A percentile compares a stretch with the other conserved stretches of the same genome.
phyloP scores from a whole-genome alignment of 1,284 basidiomycete genomes.

The Inonotus hispidus region DNA sequence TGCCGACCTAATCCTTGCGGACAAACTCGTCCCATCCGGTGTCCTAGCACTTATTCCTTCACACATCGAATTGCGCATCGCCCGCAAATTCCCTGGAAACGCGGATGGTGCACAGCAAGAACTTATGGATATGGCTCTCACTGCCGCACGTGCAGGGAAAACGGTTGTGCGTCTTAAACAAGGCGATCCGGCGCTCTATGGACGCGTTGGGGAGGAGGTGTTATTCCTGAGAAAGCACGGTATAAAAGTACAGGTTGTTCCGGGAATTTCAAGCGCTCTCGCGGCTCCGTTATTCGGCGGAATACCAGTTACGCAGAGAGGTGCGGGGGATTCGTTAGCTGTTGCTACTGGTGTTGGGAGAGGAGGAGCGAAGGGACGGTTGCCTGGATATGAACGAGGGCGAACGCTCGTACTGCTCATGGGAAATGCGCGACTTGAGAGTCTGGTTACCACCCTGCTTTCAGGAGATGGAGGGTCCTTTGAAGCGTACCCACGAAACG shows the following conservation, averaged over 20 bases:
- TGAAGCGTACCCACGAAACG: constrained; percentile 63
- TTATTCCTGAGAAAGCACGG: constrained; percentile 85
- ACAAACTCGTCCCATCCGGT: constrained; percentile 93
- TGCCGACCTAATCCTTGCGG: constrained; percentile 86
- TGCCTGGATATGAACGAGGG: constrained; percentile 83
- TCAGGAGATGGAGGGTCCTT: constrained; percentile 23
- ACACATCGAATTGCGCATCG: constrained; percentile 71
- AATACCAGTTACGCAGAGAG: constrained; percentile 93
- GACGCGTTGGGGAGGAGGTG: constrained; percentile 91
- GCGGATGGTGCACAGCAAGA: constrained; percentile 92
- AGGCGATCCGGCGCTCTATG: constrained; percentile 95
- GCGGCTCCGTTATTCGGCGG: constrained; percentile 87
- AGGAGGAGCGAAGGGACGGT: constrained; percentile 74
- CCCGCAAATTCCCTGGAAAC: constrained; percentile 96
- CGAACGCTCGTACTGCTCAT: constrained; percentile 85
- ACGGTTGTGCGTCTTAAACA: constrained; percentile 93
- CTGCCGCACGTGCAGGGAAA: constrained; percentile 74
- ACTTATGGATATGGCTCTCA: constrained; percentile 87
- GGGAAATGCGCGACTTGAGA: constrained; percentile 84
- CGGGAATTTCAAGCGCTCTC: constrained; percentile 85
- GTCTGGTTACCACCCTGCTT: constrained; percentile 64
- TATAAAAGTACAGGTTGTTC: constrained; percentile 79
- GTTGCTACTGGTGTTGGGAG: constrained; percentile 94
- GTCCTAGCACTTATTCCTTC: constrained; percentile 86
- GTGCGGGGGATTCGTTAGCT: constrained; percentile 83